Evolutionary conservation across 2,329 filamentous ascomycete species (phyloP).

Genomic region (Metarhizium humberi): DNA sequence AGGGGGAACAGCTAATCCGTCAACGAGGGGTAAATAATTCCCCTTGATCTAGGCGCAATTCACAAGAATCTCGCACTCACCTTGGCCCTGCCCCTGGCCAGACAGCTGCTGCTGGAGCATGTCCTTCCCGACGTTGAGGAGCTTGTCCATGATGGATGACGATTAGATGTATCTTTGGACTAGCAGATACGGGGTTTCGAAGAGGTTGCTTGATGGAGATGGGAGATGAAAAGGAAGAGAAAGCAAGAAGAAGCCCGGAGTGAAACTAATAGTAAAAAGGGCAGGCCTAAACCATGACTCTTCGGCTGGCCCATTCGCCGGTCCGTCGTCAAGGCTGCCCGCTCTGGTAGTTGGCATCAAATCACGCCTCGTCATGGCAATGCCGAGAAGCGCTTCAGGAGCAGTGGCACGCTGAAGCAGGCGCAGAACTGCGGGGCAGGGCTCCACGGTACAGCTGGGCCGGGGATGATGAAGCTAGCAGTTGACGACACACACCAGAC

Average conservation of each 20-base stretch:
- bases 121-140: conserved; percentile 28
- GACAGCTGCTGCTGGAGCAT: conserved; percentile 6
- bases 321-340: background rate
- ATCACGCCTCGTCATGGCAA: background rate
- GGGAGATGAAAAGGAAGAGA: background rate
- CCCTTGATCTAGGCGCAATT: background rate
- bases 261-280: background rate
- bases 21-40: no score
- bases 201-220: background rate
- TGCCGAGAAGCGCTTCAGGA: background rate
- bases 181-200: background rate
- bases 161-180: background rate
- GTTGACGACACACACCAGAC: no score
- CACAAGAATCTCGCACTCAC: background rate
- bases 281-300: background rate
- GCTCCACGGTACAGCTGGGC: background rate
- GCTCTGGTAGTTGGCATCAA: background rate
- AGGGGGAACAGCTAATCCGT: no score
- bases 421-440: background rate
- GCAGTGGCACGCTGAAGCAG: background rate
- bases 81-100: conserved; percentile 2
- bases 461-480: background rate
- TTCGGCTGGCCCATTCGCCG: no score
- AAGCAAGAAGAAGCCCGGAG: background rate
- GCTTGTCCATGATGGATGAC: conserved; percentile 25